Evolutionary conservation across 1,284 basidiomycete species (phyloP), one percentile per base, ranked within the genome.

Genomic region (Malassezia nana): DNA sequence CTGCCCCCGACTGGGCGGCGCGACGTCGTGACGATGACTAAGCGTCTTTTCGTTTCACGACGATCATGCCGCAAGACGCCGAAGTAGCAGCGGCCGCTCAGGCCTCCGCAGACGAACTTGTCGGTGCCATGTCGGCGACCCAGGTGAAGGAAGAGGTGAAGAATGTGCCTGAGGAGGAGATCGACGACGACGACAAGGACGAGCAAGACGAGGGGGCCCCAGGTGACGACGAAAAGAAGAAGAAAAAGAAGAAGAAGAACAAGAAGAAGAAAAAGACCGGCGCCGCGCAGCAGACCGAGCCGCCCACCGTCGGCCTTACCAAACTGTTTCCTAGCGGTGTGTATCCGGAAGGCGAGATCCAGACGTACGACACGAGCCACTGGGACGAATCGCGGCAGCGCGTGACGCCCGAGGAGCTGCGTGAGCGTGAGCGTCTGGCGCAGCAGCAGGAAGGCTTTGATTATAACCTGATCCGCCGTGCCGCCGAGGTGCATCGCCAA

Each of bases 311-410:
- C 18, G 89, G 87, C 3, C 75, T 98, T 61, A 85, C 85, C 58
- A 91, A 90, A 74, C 80, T 98, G 59, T 98, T 89, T 78, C 81
- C 85, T 18, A 82, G 82, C 69, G 88, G 87, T 30, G 78, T 83
- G 43, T 98, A 84, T 77, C 91, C 92, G 7, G 86, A 87, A 66
- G 92, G 91, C 46, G 86, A 98, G 78, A 81, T 89, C 55, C 85
- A 90, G 64, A 83, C 85, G 55, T 99, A 98, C 78, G 85, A 72
- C 52, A 60, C 61, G 20, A 57, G 58, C 58, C 70, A 69, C 50
- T 72, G 66, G 39, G 57, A 84, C 74, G 81, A 91, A 29, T 52
- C 62, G 50, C 55, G 83, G 30, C 91, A 83, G 77, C 84, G 92
- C 32, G 85, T 82, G 18, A 89, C 90, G 1, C 89, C 86, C 1